Evolutionary conservation across 129 eudicot species (phyloP).

Genomic region (Sambucus nigra): DNA sequence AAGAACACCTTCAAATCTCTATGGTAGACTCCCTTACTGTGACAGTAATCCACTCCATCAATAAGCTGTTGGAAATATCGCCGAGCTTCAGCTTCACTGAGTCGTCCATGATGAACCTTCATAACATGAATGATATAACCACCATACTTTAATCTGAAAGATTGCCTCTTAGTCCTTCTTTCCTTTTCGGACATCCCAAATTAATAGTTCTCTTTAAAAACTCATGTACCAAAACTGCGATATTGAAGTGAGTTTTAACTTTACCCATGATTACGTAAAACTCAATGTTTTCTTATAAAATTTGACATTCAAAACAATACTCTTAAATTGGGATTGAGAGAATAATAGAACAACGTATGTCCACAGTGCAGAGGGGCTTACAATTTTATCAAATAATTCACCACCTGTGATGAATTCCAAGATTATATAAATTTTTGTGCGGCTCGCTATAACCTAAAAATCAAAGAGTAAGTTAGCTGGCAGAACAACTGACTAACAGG

Average conservation of each 20-base stretch:
- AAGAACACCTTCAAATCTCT: slow-evolving; percentile 77
- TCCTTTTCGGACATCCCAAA: too few species aligned
- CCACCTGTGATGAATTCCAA: slow-evolving; percentile 98
- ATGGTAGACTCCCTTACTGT: slow-evolving; percentile 95
- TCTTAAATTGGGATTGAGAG: too few species aligned
- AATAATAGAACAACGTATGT: too few species aligned
- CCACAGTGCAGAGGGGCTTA: slow-evolving; percentile 45
- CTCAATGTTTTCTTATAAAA: too few species aligned
- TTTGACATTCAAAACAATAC: too few species aligned
- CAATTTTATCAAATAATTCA: slow-evolving; percentile 95
- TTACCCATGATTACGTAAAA: too few species aligned
- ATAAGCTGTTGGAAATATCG: slow-evolving; percentile 92
- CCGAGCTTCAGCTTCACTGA: slow-evolving; percentile 87
- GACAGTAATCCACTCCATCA: slow-evolving; percentile 94
- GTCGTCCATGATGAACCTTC: slow-evolving; percentile 86
- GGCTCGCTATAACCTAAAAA: slow-evolving; percentile 87
- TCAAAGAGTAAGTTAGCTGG: slow-evolving; percentile 4
- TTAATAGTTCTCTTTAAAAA: too few species aligned
- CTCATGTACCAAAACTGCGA: too few species aligned
- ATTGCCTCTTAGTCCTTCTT: too few species aligned
- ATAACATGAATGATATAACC: slow-evolving; percentile 1
- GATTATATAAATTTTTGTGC: slow-evolving; percentile 90
- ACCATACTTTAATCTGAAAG: slow-evolving; percentile 1
- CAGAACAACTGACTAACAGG: background rate
- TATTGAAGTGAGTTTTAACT: too few species aligned